These are phyloP conservation scores for Metschnikowia kofuensis DNA, from an alignment of 805 yeast species.

Conservation along the genomic window DNA sequence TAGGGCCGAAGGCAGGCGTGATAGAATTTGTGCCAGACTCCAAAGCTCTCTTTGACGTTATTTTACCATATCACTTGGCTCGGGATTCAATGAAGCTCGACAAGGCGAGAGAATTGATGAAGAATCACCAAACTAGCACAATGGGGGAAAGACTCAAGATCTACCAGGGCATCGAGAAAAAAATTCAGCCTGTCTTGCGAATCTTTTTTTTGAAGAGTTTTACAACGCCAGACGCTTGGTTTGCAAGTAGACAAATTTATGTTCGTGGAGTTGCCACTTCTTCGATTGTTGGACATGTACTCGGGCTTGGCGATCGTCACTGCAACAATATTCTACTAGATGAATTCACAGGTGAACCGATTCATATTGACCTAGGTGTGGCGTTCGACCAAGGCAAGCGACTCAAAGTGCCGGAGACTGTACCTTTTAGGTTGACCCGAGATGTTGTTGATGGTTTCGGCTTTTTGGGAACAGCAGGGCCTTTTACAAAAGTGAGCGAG, in stretches of 20 bases:
- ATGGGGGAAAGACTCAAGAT: conserved; percentile 41
- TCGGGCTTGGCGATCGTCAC: conserved; percentile 96
- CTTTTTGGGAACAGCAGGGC: conserved; percentile 75
- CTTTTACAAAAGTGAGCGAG: conserved; percentile 71
- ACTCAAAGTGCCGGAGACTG: conserved; percentile 84
- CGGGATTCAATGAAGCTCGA: conserved; percentile 47
- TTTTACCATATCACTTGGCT: conserved; percentile 58
- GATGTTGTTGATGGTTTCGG: conserved; percentile 95
- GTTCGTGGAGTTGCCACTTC: conserved; percentile 78
- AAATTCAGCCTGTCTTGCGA: conserved; percentile 65
- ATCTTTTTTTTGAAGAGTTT: conserved; percentile 69
- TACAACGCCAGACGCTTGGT: conserved; percentile 72
- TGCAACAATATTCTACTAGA: conserved; percentile 88
- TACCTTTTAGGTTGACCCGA: conserved; percentile 88
- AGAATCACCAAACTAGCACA: conserved; percentile 48
- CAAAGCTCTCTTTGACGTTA: conserved; percentile 62
- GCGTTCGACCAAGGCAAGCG: conserved; percentile 92
- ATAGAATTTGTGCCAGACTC: conserved; percentile 88
- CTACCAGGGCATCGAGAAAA: conserved; percentile 46
- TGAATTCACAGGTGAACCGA: conserved; percentile 78
- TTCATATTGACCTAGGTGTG: conserved; percentile 94
- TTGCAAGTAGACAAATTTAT: conserved; percentile 57
- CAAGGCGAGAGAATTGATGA: conserved; percentile 65
- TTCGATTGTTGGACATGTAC: conserved; percentile 81
- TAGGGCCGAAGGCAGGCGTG: conserved; percentile 84